Conservation (phyloP, 371 early-diverging fungal genomes). For the Blakeslea trispora region DNA sequence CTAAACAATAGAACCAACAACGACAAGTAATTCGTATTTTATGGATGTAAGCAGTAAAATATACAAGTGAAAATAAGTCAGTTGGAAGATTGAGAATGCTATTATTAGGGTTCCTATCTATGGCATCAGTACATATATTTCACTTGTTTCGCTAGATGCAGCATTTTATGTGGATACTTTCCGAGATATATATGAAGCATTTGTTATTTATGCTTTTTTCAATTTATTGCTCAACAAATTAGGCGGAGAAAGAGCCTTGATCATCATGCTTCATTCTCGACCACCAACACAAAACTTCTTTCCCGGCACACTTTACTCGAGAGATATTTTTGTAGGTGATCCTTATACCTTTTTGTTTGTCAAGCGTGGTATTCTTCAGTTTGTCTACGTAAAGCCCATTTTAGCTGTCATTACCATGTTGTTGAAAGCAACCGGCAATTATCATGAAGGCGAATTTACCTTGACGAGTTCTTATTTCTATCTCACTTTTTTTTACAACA, state of each 20-base stretch:
- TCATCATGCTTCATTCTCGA: conserved; percentile 76
- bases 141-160: conserved; percentile 70
- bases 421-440: conserved; percentile 71
- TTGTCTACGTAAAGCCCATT: conserved; percentile 88
- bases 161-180: conserved; percentile 92
- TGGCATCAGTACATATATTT: conserved; percentile 83
- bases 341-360: conserved; percentile 87
- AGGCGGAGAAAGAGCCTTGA: conserved; percentile 89
- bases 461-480: conserved; percentile 78
- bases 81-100: background rate
- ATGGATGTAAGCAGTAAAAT: conserved; percentile 68
- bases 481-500: conserved; percentile 82
- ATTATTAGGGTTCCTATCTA: conserved; percentile 84
- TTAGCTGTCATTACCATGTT: conserved; percentile 81
- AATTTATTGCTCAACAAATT: conserved; percentile 85
- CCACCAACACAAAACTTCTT: conserved; percentile 81
- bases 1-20: conserved; percentile 68
- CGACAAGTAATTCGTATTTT: conserved; percentile 86
- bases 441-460: conserved; percentile 82
- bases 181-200: conserved; percentile 95
- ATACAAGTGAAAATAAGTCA: background rate
- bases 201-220: conserved; percentile 96
- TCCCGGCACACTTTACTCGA: conserved; percentile 77
- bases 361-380: conserved; percentile 92
- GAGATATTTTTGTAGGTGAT: conserved; percentile 87